Conservation (phyloP, 306 rosid genomes). For the Urtica urens region DNA sequence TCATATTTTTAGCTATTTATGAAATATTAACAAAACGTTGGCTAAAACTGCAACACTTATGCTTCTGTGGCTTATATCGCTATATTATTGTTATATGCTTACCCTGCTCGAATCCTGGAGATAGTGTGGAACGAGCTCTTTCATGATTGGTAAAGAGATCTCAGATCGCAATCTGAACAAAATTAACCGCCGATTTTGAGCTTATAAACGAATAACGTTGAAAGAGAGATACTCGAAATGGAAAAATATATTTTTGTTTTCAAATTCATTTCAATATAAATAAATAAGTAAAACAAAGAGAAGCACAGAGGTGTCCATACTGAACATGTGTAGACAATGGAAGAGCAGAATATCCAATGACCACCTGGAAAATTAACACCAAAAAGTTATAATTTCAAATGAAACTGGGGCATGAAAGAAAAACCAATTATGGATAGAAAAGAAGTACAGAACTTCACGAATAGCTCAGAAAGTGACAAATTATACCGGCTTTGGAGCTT, state of each 20-base stretch:
- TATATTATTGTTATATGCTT: too few relatives aligned
- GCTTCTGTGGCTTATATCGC: too few relatives aligned
- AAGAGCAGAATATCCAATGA: slow-evolving; percentile 81
- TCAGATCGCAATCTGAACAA: slow-evolving; percentile 78
- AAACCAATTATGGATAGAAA: neutral
- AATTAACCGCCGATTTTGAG: slow-evolving; percentile 20
- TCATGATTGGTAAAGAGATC: slow-evolving; percentile 83
- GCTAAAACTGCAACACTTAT: too few relatives aligned
- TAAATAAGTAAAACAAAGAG: slow-evolving; percentile 9
- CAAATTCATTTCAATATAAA: neutral
- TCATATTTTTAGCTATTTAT: too few relatives aligned
- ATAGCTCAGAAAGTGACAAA: slow-evolving; percentile 10
- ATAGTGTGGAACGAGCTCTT: slow-evolving; percentile 89
- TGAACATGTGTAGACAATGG: slow-evolving; percentile 90
- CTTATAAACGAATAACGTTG: slow-evolving; percentile 5
- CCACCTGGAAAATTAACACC: slow-evolving; percentile 47
- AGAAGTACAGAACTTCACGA: slow-evolving; percentile 9
- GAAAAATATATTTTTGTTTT: neutral
- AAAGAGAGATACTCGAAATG: neutral
- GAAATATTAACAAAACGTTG: too few relatives aligned
- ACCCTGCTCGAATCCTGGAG: slow-evolving; percentile 93
- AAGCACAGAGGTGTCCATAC: slow-evolving; percentile 45
- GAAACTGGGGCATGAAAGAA: slow-evolving; percentile 9
- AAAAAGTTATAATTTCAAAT: slow-evolving; percentile 18
- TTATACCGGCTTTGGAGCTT: slow-evolving; percentile 89